phyloP scores from a whole-genome alignment of 202 grass and related monocot species.

The Saccharum hybrid region DNA sequence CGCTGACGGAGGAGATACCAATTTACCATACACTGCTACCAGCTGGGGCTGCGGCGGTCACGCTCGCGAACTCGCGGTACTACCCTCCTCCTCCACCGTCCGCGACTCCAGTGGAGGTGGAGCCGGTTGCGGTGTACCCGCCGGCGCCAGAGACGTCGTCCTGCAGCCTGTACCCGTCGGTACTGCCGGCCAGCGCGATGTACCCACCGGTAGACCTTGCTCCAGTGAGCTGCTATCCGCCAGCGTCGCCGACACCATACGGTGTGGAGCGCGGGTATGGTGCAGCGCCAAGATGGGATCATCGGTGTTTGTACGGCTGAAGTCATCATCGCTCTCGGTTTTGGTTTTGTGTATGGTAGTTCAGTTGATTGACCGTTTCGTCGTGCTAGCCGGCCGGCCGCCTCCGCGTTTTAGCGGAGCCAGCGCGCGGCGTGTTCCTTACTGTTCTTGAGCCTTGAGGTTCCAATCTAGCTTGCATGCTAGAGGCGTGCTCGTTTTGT shows the following conservation, averaged over 20 bases:
- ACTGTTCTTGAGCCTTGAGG: no score
- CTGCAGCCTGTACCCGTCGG: slow-evolving; percentile 22
- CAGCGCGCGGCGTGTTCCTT: no score
- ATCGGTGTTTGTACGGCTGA: no score
- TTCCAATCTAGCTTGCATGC: no score
- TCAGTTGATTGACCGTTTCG: no score
- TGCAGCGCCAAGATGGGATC: no score
- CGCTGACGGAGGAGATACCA: background rate
- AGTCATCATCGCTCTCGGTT: no score
- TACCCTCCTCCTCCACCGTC: background rate
- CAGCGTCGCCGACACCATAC: slow-evolving; percentile 2
- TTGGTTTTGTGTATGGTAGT: no score
- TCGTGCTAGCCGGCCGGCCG: no score
- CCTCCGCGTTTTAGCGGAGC: no score
- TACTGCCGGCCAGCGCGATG: slow-evolving; percentile 11
- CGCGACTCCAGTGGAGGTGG: background rate
- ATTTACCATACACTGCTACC: slow-evolving; percentile 35
- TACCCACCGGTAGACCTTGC: slow-evolving; percentile 56
- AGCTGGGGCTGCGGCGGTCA: background rate
- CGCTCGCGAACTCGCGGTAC: background rate
- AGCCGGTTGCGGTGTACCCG: slow-evolving; percentile 17
- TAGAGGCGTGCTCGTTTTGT: no score
- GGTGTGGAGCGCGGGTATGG: slow-evolving; percentile 17
- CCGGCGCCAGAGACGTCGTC: background rate
- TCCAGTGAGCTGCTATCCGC: slow-evolving; percentile 52